Evolutionary conservation across 1,139 yeast species (phyloP).

Genomic region (Ogataea hybrid): DNA sequence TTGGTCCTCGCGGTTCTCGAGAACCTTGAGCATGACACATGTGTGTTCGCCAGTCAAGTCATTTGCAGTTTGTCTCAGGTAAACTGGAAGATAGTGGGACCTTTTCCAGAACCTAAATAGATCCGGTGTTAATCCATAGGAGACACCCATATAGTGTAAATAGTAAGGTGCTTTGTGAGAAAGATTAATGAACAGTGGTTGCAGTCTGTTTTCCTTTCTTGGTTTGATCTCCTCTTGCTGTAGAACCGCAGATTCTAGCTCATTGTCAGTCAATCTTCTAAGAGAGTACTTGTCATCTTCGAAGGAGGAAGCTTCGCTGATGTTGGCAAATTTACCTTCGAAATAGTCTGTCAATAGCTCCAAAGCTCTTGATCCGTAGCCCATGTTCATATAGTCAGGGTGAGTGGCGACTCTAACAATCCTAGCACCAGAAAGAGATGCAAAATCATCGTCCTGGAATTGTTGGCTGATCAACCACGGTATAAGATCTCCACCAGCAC

Average conservation of each 20-base stretch:
- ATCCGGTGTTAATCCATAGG: constrained; percentile 86
- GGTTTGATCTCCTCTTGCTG: constrained; percentile 81
- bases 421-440: constrained; percentile 94
- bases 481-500: constrained; percentile 97
- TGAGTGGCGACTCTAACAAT: constrained; percentile 96
- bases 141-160: constrained; percentile 90
- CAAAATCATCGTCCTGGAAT: constrained; percentile 97
- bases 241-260: constrained; percentile 45
- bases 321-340: constrained; percentile 89
- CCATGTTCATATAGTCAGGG: constrained; percentile 96
- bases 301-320: constrained; percentile 52
- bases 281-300: constrained; percentile 49
- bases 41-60: constrained; percentile 98
- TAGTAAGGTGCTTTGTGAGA: constrained; percentile 85
- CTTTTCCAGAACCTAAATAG: constrained; percentile 93
- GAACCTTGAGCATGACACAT: constrained; percentile 82
- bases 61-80: constrained; percentile 91
- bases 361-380: constrained; percentile 91
- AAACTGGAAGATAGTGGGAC: constrained; percentile 81
- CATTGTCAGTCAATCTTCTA: constrained; percentile 70
- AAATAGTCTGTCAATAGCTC: constrained; percentile 83
- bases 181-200: constrained; percentile 82
- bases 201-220: constrained; percentile 85
- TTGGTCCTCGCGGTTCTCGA: constrained; percentile 54
- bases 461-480: constrained; percentile 98